Conservation (phyloP, 345 rosid genomes). For the Eucalyptus albens region DNA sequence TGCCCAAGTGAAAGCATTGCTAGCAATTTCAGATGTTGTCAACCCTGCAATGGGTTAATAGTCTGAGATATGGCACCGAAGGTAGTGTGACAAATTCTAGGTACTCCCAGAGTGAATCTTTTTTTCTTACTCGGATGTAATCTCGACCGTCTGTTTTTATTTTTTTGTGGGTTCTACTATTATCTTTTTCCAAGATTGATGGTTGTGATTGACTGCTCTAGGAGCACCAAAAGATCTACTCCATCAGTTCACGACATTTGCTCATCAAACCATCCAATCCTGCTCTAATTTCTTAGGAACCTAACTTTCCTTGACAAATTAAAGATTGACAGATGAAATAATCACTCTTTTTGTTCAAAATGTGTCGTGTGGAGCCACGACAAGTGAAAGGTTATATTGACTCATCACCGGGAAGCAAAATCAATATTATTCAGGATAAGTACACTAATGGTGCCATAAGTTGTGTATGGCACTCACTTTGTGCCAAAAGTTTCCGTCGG, state of each 20-base stretch:
- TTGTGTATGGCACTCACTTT: too few species aligned
- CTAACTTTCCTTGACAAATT: not conserved
- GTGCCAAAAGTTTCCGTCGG: too few species aligned
- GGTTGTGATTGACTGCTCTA: not conserved
- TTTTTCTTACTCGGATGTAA: not conserved
- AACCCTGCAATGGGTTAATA: slow-evolving; percentile 32
- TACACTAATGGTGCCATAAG: too few species aligned
- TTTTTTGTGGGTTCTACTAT: not conserved
- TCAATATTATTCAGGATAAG: not conserved
- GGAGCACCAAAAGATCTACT: not conserved
- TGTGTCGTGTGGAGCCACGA: not conserved
- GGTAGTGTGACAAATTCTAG: not conserved
- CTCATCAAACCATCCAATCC: not conserved
- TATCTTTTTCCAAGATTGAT: not conserved
- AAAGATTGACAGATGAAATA: not conserved
- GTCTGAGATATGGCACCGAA: not conserved
- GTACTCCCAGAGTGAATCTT: not conserved
- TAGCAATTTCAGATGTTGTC: slow-evolving; percentile 53
- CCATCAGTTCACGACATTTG: not conserved
- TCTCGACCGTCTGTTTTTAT: not conserved
- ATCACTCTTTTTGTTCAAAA: not conserved
- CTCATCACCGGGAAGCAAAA: not conserved
- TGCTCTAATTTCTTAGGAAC: not conserved
- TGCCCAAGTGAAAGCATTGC: slow-evolving; percentile 52
- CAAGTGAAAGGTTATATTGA: not conserved